Evolutionary conservation across 208 protist genomes (phyloP), one percentile per base, ranked within the genome.

Genomic region (Wallacemonas sp.): DNA sequence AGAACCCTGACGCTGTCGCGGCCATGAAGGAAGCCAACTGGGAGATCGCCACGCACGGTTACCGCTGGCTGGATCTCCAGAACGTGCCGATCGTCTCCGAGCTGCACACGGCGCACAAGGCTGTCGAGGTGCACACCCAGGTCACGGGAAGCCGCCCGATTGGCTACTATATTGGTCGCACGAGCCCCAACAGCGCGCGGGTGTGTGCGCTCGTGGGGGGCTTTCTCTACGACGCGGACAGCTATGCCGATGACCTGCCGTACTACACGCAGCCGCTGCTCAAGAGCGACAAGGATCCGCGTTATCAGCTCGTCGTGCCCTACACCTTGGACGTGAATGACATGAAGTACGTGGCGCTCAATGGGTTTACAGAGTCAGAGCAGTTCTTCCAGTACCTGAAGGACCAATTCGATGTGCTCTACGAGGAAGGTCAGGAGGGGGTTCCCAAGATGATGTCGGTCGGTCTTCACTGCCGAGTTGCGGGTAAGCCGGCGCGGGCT

Each of bases 151-250:
- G 26, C 26, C 70, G 44, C 11, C 70, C 75, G 1, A 27, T 72
- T 1, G 65, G 70, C 5, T 47, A 69, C 49, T 76, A 81, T 57
- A 73, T 76, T 62, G 75, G 75, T 36, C 70, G 75, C 29, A 81
- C 62, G 26, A 81, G 70, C 56, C 70, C 75, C 49, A 65, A 76
- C 70, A 69, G 70, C n/a, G 75, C 75, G 21, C 65, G 61, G 17
- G 43, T 76, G 41, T 81, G 75, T 23, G 70, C 75, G 12, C 6
- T 61, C 32, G 58, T 61, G 16, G 66, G 66, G 27, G 65, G 54
- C n/a, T 81, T 76, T 38, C 61, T 76, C n/a, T 76, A 81, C 70
- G 70, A 76, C 61, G 33, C 63, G 16, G 70, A 76, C 63, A 76
- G 75, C 67, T 81, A 81, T 61, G 75, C 70, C 9, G 75, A 76